Evolutionary conservation across 495 filamentous ascomycete species (phyloP).

Genomic region (Bacidia rubella): DNA sequence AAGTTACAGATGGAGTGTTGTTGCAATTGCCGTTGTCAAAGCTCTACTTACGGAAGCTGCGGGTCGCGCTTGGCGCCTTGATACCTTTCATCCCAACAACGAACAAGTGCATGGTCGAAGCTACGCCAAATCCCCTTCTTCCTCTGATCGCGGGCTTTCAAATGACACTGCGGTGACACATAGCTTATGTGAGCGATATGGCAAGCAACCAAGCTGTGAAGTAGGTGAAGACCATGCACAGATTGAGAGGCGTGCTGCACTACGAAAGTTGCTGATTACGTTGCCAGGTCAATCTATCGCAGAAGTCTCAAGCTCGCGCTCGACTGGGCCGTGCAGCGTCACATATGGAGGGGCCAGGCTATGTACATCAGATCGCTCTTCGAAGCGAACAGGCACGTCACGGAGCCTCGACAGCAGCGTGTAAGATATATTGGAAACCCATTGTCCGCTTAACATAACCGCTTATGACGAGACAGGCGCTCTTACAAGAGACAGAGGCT

Average conservation of each 20-base stretch:
- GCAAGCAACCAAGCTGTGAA: constrained; percentile 20
- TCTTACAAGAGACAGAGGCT: constrained; percentile 78
- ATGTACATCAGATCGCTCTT: constrained; percentile 92
- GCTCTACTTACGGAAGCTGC: too few relatives aligned
- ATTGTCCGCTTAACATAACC: too few relatives aligned
- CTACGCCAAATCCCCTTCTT: too few relatives aligned
- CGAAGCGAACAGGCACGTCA: constrained; percentile 79
- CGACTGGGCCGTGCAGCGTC: constrained; percentile 85
- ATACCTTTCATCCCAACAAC: too few relatives aligned
- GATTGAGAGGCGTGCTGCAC: neutral
- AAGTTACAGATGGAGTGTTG: neutral
- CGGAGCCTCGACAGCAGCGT: constrained; percentile 75
- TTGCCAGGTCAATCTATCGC: constrained; percentile 79
- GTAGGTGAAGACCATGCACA: constrained; percentile 7
- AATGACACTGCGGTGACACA: too few relatives aligned
- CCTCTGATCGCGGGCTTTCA: too few relatives aligned
- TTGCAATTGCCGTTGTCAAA: neutral
- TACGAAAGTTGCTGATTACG: neutral
- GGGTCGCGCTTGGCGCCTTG: too few relatives aligned
- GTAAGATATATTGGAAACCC: too few relatives aligned
- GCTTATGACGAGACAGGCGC: constrained; percentile 39
- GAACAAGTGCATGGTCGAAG: too few relatives aligned
- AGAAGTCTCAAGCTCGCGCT: constrained; percentile 84
- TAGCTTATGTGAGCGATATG: constrained; percentile 10
- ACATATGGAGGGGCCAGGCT: constrained; percentile 87